These are phyloP conservation scores for Prosopis cineraria DNA, from an alignment of 306 rosid genomes.

Conservation along the genomic window DNA sequence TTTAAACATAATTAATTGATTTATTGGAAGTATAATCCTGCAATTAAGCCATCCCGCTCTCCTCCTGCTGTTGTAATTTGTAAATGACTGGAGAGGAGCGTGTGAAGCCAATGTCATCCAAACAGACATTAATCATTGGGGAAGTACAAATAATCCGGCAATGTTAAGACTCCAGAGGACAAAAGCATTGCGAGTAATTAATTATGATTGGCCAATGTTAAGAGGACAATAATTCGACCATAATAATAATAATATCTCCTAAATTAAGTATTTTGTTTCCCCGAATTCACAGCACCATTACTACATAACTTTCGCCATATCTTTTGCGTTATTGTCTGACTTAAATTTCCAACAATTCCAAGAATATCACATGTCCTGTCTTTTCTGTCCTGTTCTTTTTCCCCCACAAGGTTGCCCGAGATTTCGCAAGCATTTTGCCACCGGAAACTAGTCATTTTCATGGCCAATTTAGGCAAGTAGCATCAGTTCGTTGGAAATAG, in stretches of 20 bases:
- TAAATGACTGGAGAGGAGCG: neutral
- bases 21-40: neutral
- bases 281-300: neutral
- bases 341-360: neutral
- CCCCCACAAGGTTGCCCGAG: neutral
- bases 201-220: neutral
- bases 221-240: slow-evolving; percentile 7
- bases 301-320: slow-evolving; percentile 3
- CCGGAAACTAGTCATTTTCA: neutral
- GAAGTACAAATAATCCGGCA: neutral
- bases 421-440: slow-evolving; percentile 40
- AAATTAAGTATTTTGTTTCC: neutral
- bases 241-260: neutral
- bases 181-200: neutral
- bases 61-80: neutral
- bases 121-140: neutral
- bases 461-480: neutral
- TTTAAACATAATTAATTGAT: no score
- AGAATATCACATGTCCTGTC: neutral
- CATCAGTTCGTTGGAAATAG: neutral
- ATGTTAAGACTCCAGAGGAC: neutral
- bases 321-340: slow-evolving; percentile 1
- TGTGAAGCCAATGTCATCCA: neutral
- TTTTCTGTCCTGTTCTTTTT: neutral
- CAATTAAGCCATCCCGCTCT: neutral